phyloP scores from a whole-genome alignment of 164 flowering plant species.

The Berberis vulgaris region DNA sequence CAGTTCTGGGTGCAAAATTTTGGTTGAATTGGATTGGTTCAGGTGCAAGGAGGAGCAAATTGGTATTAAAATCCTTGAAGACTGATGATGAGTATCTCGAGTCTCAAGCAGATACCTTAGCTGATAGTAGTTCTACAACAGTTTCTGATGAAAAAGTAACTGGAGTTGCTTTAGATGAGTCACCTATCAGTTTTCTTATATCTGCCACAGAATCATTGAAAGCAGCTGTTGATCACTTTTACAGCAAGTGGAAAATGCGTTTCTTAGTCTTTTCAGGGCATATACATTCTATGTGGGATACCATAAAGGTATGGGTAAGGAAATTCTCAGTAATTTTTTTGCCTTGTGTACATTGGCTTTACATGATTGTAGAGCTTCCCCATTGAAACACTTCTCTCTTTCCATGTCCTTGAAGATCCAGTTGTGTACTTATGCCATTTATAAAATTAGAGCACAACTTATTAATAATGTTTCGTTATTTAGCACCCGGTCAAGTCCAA shows the following conservation, averaged over 20 bases:
- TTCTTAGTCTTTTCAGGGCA: slow-evolving; percentile 48
- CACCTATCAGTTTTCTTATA: slow-evolving; percentile 30
- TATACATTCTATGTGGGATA: slow-evolving; percentile 28
- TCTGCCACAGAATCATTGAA: slow-evolving; percentile 53
- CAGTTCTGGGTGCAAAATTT: slow-evolving; percentile 38
- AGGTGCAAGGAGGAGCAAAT: slow-evolving; percentile 50
- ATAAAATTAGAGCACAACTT: too few species aligned
- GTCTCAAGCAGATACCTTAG: slow-evolving; percentile 36
- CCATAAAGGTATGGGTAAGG: slow-evolving; percentile 66
- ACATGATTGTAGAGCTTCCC: too few species aligned
- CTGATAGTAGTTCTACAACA: slow-evolving; percentile 22
- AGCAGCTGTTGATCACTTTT: slow-evolving; percentile 47
- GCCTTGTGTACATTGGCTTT: background rate
- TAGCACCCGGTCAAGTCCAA: too few species aligned
- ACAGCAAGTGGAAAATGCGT: slow-evolving; percentile 58
- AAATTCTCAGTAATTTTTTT: background rate
- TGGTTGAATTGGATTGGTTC: slow-evolving; percentile 64
- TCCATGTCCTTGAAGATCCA: too few species aligned
- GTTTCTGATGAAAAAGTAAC: slow-evolving; percentile 25
- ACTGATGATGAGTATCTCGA: slow-evolving; percentile 44
- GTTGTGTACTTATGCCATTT: too few species aligned
- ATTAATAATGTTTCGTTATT: too few species aligned
- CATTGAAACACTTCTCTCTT: too few species aligned
- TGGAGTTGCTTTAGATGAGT: slow-evolving; percentile 32
- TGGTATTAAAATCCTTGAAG: slow-evolving; percentile 49